A percentile compares a stretch with the other conserved stretches of the same genome.
These are phyloP conservation scores for Lichtheimia hyalospora DNA, from an alignment of 371 early-diverging fungal genomes.

Conservation along the genomic window DNA sequence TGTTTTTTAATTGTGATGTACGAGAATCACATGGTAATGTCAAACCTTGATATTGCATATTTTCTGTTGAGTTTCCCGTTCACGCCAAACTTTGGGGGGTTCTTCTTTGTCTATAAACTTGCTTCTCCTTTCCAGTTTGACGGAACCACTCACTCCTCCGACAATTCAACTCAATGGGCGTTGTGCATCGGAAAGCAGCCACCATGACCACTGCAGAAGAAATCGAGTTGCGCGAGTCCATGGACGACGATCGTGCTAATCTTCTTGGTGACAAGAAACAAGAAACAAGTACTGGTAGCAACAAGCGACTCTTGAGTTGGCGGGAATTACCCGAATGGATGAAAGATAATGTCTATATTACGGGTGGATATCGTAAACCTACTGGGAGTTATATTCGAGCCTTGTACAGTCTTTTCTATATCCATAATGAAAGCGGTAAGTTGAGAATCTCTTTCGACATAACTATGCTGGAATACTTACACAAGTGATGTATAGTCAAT, in stretches of 20 bases:
- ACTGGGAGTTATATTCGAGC: slow-evolving; percentile 73
- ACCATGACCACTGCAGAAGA: not conserved
- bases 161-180: not conserved
- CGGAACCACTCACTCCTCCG: too few species aligned
- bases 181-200: not conserved
- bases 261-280: not conserved
- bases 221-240: not conserved
- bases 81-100: slow-evolving; percentile 1
- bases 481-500: slow-evolving; percentile 52
- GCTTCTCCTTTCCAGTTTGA: not conserved
- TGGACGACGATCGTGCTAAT: slow-evolving; percentile 2
- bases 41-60: too few species aligned
- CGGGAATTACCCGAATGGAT: slow-evolving; percentile 62
- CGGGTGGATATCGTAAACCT: slow-evolving; percentile 78
- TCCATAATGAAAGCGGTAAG: slow-evolving; percentile 77
- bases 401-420: slow-evolving; percentile 67
- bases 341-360: slow-evolving; percentile 70
- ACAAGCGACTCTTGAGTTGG: not conserved
- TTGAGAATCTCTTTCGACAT: not conserved
- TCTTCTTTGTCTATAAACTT: not conserved
- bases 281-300: too few species aligned
- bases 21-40: too few species aligned
- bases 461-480: slow-evolving; percentile 49
- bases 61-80: too few species aligned
- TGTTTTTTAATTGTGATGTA: too few species aligned